These are phyloP conservation scores for Blastocystis hominis DNA, from an alignment of 352 stramenopile species.

Conservation along the genomic window DNA sequence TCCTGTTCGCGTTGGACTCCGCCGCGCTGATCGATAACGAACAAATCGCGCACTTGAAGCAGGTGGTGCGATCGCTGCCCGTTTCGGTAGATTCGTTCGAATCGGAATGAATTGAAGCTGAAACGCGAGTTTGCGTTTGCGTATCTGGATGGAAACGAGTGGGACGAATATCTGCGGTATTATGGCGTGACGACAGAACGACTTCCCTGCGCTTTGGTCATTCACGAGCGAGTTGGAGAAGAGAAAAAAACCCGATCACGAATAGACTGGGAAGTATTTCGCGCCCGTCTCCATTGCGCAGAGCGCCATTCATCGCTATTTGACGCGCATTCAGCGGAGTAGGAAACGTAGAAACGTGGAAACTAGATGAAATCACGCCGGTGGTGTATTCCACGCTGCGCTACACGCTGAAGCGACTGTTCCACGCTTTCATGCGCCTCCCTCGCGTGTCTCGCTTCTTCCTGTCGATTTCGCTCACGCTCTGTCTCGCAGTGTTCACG, in stretches of 20 bases:
- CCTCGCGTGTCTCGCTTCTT: background rate
- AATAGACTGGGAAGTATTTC: constrained; percentile 26
- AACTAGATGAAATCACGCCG: background rate
- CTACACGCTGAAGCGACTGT: background rate
- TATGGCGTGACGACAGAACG: background rate
- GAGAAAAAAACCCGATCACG: background rate
- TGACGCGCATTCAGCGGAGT: background rate
- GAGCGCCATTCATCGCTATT: background rate
- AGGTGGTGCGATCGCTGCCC: background rate
- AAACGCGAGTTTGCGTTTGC: constrained; percentile 7
- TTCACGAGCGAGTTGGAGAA: background rate
- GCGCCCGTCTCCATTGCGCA: background rate
- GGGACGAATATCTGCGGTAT: background rate
- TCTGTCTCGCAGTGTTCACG: background rate
- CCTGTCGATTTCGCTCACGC: constrained; percentile 5
- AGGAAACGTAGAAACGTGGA: background rate
- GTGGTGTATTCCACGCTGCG: background rate
- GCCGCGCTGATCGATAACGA: background rate
- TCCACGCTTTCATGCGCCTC: background rate
- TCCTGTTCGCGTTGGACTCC: background rate
- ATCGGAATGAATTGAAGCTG: background rate
- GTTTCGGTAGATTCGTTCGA: background rate
- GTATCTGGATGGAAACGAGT: constrained; percentile 41
- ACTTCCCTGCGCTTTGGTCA: background rate
- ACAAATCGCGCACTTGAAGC: background rate